phyloP scores from a whole-genome alignment of 2,329 filamentous ascomycete genomes.

The Phialemoniopsis sp. region DNA sequence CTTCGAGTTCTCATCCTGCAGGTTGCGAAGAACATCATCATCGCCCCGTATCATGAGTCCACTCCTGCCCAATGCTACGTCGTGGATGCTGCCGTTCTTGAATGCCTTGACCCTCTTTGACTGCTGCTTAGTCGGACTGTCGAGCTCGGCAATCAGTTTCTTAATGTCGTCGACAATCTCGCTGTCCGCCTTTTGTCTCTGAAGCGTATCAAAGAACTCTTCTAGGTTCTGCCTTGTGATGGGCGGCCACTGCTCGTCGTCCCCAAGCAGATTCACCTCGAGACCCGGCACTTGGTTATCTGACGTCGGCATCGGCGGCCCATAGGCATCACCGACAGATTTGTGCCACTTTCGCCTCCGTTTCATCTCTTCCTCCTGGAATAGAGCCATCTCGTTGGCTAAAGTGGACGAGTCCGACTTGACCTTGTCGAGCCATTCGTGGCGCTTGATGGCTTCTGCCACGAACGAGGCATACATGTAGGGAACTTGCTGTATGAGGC shows the following conservation, averaged over 20 bases:
- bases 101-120: constrained; percentile 86
- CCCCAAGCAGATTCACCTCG: constrained; percentile 79
- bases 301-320: constrained; percentile 45
- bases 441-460: constrained; percentile 78
- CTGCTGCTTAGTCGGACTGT: constrained; percentile 80
- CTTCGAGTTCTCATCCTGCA: constrained; percentile 80
- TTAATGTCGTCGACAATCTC: constrained; percentile 66
- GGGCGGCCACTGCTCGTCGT: constrained; percentile 76
- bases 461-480: constrained; percentile 87
- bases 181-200: constrained; percentile 60
- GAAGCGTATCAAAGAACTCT: constrained; percentile 65
- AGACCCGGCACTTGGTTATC: constrained; percentile 71
- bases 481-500: constrained; percentile 77
- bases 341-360: constrained; percentile 88
- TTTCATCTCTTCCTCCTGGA: constrained; percentile 89
- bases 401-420: constrained; percentile 80
- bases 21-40: constrained; percentile 69
- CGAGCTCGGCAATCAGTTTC: constrained; percentile 75
- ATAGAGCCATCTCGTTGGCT: constrained; percentile 87
- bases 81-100: constrained; percentile 93
- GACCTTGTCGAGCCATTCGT: constrained; percentile 90
- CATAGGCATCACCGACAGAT: constrained; percentile 71
- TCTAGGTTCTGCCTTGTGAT: constrained; percentile 73
- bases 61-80: constrained; percentile 81
- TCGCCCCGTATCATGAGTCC: constrained; percentile 83